Conservation (phyloP, 1,284 basidiomycete genomes). For the Inonotus obliquus region DNA sequence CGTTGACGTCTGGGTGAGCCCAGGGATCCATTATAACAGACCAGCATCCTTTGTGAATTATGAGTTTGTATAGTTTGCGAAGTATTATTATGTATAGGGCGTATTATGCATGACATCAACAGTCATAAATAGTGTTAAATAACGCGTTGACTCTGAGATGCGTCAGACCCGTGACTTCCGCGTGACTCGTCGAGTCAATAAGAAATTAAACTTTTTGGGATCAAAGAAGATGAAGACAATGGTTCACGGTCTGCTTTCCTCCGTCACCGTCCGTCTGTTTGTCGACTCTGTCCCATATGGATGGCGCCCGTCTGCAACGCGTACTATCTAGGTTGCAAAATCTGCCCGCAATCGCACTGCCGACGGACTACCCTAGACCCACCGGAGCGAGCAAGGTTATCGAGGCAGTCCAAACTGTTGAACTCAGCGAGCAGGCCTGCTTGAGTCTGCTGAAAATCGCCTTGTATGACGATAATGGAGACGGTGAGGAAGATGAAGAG, state of each 20-base stretch:
- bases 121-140: background rate
- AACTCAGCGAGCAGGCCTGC: constrained; percentile 67
- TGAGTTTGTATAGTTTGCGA: background rate
- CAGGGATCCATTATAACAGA: too few relatives aligned
- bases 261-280: background rate
- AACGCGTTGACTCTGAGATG: background rate
- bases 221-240: background rate
- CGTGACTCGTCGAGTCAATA: background rate
- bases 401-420: constrained; percentile 69
- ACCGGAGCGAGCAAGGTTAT: constrained; percentile 68
- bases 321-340: constrained; percentile 63
- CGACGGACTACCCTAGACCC: constrained; percentile 94
- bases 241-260: background rate
- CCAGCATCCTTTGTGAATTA: background rate
- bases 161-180: background rate
- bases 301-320: constrained; percentile 40
- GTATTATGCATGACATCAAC: too few relatives aligned
- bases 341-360: constrained; percentile 87
- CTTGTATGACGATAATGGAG: constrained; percentile 58
- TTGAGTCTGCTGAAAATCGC: constrained; percentile 73
- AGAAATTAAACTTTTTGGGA: background rate
- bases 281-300: constrained; percentile 28
- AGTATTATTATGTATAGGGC: background rate
- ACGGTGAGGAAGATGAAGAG: constrained; percentile 47
- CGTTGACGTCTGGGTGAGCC: background rate